Evolutionary conservation across 1,284 basidiomycete species (phyloP), one percentile per base, ranked within the genome.

Genomic region (Sanghuangporus sanghuang): DNA sequence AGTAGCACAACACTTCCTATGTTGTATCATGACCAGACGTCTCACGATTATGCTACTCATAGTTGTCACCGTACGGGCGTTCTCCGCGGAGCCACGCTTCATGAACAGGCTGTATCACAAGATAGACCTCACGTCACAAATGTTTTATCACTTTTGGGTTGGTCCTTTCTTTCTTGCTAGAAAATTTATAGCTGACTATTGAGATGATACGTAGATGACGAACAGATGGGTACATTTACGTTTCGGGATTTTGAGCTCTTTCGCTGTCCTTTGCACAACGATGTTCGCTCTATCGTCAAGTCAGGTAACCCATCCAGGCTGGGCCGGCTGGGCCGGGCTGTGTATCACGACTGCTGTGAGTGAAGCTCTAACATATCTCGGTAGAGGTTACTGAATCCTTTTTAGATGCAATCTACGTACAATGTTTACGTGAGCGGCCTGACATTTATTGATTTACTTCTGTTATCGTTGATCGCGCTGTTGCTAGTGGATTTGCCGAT

Each of bases 41-140:
- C 16, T 21, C 23, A 52, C 11, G n/a, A 2, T 49, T 49, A 3
- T 23, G 16, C 48, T 42, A 23, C 21, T 18, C 18, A 18, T 21
- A 36, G 39, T 94, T 57, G 82, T 92, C 52, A 89, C 90, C n/a
- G 92, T 96, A 44, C 85, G 95, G 56, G 95, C 94, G 0, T 97
- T 95, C 75, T 90, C 89, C 8, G 90, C 87, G 1, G 93, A 96
- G 70, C 77, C 78, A 46, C 79, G 84, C n/a, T 95, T 96, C 78
- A 80, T 95, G 69, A 81, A 90, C 61, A 80, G 82, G 57, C 77
- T 95, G 39, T 90, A 89, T 71, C 71, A 64, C 3, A 89, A 86
- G 71, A 79, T 90, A 55, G 86, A 90, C 69, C 70, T 78, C 21
- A 88, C 86, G 1, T 89, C 84, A n/a, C 50, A 42, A 52, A 60